phyloP scores from a whole-genome alignment of 345 rosid genomes.

The Raphanus raphanistrum region DNA sequence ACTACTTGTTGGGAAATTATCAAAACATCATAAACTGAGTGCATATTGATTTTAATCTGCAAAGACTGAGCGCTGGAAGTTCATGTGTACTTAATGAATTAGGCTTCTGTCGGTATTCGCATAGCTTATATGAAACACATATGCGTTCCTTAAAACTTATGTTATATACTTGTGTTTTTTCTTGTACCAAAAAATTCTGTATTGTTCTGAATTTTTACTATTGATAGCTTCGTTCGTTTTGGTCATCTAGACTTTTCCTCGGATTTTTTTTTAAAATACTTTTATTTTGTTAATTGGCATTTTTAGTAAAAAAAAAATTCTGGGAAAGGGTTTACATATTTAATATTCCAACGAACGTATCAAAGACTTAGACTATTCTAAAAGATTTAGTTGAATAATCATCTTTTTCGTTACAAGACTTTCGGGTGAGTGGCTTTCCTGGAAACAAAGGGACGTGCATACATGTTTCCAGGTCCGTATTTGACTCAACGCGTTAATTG shows the following conservation, averaged over 20 bases:
- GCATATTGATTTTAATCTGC: not conserved
- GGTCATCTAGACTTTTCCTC: not conserved
- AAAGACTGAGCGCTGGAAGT: not conserved
- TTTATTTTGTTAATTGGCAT: not conserved
- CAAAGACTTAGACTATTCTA: not conserved
- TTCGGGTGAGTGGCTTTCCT: conserved; percentile 22
- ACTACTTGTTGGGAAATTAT: not conserved
- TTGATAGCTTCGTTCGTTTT: not conserved
- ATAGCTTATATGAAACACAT: not conserved
- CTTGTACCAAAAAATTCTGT: not conserved
- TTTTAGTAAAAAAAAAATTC: not conserved
- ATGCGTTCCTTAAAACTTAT: not conserved
- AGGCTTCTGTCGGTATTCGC: not conserved
- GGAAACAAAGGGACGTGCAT: conserved; percentile 36
- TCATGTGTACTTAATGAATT: not conserved
- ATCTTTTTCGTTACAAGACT: conserved; percentile 14
- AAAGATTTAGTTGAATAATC: conserved; percentile 29
- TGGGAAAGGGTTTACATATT: too few relatives aligned
- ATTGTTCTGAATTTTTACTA: not conserved
- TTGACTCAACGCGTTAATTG: conserved; percentile 25
- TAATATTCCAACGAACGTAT: not conserved
- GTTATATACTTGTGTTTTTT: not conserved
- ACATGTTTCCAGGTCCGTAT: conserved; percentile 27
- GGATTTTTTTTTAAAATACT: not conserved
- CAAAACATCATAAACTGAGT: not conserved